These are phyloP conservation scores for Zymoseptoria ardabiliae DNA, from an alignment of 2,329 filamentous ascomycete species.

Conservation along the genomic window DNA sequence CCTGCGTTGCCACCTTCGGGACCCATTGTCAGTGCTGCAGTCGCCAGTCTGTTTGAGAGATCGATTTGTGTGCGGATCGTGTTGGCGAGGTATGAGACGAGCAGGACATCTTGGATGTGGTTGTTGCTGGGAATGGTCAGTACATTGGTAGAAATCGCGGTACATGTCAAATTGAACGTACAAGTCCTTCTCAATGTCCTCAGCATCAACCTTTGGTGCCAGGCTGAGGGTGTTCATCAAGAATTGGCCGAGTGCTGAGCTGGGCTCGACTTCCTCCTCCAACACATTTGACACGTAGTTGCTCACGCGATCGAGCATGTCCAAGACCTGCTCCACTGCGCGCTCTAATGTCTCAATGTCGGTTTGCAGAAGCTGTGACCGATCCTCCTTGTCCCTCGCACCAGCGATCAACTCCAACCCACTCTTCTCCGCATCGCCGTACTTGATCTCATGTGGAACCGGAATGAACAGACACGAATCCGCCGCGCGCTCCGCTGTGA, in stretches of 20 bases:
- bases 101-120: conserved; percentile 97
- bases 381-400: conserved; percentile 70
- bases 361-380: conserved; percentile 65
- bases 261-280: conserved; percentile 85
- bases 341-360: conserved; percentile 86
- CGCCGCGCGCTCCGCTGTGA: conserved; percentile 87
- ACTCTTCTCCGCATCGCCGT: conserved; percentile 70
- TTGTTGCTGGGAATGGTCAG: conserved; percentile 62
- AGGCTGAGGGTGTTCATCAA: conserved; percentile 88
- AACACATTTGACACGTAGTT: conserved; percentile 90
- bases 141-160: background rate
- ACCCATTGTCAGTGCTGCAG: conserved; percentile 44
- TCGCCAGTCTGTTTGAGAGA: conserved; percentile 87
- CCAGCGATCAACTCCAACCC: conserved; percentile 76
- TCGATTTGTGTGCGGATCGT: conserved; percentile 99
- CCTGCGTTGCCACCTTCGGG: conserved; percentile 18
- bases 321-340: conserved; percentile 78
- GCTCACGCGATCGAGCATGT: conserved; percentile 82
- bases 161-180: conserved; percentile 35
- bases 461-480: conserved; percentile 97
- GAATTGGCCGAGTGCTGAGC: conserved; percentile 87
- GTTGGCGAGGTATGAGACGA: conserved; percentile 97
- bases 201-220: conserved; percentile 86
- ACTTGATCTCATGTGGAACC: conserved; percentile 88
- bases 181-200: conserved; percentile 93